Evolutionary conservation across 495 filamentous ascomycete genomes (phyloP).

Genomic region (Margaritispora aquatica): DNA sequence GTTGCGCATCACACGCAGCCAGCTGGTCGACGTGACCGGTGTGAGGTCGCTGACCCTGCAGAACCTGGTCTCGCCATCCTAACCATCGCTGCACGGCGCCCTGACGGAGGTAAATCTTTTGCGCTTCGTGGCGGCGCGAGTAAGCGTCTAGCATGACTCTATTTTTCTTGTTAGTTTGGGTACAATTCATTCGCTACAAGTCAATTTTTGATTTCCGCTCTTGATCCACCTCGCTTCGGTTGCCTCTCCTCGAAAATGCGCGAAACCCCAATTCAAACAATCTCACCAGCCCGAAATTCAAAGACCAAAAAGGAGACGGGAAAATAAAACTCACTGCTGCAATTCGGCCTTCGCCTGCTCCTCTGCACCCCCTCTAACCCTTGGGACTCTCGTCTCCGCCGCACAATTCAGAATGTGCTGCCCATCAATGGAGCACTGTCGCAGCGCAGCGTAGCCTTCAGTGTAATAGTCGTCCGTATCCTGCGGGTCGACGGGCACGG

Average conservation of each 20-base stretch:
- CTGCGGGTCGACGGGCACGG: constrained; percentile 52
- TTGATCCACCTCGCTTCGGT: no score
- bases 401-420: constrained; percentile 62
- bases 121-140: constrained; percentile 74
- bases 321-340: constrained; percentile 57
- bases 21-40: constrained; percentile 52
- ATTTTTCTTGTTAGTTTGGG: no score
- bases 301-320: no score
- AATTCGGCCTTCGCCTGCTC: constrained; percentile 72
- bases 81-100: constrained; percentile 76
- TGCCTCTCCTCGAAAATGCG: no score
- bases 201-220: no score
- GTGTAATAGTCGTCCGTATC: constrained; percentile 67
- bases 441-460: constrained; percentile 69
- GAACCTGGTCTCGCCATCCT: constrained; percentile 59
- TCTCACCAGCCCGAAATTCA: no score
- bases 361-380: constrained; percentile 47
- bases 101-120: constrained; percentile 77
- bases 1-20: constrained; percentile 48
- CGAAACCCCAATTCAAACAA: no score
- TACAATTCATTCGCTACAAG: no score
- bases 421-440: constrained; percentile 68
- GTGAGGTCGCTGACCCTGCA: constrained; percentile 58
- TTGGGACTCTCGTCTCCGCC: constrained; percentile 58
- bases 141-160: constrained; percentile 76